Evolutionary conservation across 495 filamentous ascomycete species (phyloP).

Genomic region (Clohesyomyces aquaticus): DNA sequence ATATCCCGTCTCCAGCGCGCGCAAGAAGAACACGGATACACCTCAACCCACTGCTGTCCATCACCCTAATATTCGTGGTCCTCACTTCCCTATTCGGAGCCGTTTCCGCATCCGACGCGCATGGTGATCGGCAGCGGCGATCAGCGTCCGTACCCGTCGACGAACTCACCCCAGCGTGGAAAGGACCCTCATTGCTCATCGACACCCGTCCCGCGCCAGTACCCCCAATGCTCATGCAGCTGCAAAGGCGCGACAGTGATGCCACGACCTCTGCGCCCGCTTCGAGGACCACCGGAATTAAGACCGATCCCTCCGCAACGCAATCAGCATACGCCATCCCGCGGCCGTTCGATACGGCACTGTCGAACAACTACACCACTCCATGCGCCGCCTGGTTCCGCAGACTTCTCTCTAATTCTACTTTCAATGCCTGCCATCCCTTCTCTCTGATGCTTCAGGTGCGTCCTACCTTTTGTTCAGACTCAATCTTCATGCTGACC

Average conservation of each 20-base stretch:
- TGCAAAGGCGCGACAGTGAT: conserved; percentile 12
- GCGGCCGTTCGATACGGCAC: conserved; percentile 33
- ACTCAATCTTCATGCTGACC: neutral
- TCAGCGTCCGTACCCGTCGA: conserved; percentile 16
- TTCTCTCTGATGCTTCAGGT: conserved; percentile 40
- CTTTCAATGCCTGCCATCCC: conserved; percentile 35
- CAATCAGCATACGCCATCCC: conserved; percentile 26
- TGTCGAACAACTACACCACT: conserved; percentile 40
- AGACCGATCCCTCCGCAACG: conserved; percentile 20
- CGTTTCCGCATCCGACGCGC: conserved; percentile 21
- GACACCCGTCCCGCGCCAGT: conserved; percentile 23
- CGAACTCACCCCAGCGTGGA: conserved; percentile 22
- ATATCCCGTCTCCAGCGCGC: neutral
- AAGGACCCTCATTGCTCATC: conserved; percentile 27
- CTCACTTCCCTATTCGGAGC: conserved; percentile 19
- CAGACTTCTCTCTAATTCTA: conserved; percentile 16
- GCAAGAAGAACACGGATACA: neutral
- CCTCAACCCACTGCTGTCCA: conserved; percentile 12
- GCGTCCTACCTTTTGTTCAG: neutral
- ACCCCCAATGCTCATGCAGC: conserved; percentile 29
- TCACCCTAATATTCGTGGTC: conserved; percentile 24
- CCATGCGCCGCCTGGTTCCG: conserved; percentile 33
- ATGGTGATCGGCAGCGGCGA: conserved; percentile 34
- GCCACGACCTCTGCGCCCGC: conserved; percentile 23
- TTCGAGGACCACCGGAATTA: conserved; percentile 19